Base-by-base conservation (phyloP, 2,329 filamentous ascomycete species). In the Davidsoniella eucalypti region DNA sequence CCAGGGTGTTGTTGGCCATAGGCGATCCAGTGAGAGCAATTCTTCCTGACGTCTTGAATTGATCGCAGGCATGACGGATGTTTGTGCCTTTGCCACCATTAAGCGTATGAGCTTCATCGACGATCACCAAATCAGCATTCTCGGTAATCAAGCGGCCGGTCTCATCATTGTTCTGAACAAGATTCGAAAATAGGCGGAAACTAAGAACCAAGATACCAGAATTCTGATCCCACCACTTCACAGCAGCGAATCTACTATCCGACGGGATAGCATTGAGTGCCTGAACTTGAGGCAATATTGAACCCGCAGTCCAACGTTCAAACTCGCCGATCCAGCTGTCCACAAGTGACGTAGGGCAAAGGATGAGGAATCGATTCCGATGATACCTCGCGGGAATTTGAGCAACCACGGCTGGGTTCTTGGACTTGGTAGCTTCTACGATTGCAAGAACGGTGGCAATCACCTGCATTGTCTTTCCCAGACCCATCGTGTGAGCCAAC, bases 381-480 rank as follows among this genome's bases (percentile, higher is more conserved):
- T 72, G 75, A 44, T 94, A 66, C 37, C 73, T 67, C 10, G 69
- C 54, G 0, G 88, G 87, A 29, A 95, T 74, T 61, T 93, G 86
- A 0, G 67, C 66, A 2, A 64, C 64, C 5, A 90, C 65, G 0
- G 67, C 61, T 0, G 65, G 62, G 49, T 87, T 73, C 0, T 61
- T 26, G 0, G 83, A 88, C 17, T 61, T 60, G 3, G 77, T 71
- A 2, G 85, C 76, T 56, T 84, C 73, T 4, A 78, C 70, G 54
- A 94, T 75, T 0, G 84, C 80, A 14, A 84, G 73, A 5, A 95
- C 72, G n/a, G 94, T 67, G 0, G 86, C 84, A 53, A 94, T 86
- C 5, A 87, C 76, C 65, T 94, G 87, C 80, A 94, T 87, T 0
- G 87, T 93, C 66, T 94, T 95, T 14, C 87, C 87, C 2, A 94